Percentiles rank a stretch among this genome's conserved stretches.
Evolutionary conservation across 2,329 filamentous ascomycete species (phyloP).

Genomic region (Fusarium torulosum): DNA sequence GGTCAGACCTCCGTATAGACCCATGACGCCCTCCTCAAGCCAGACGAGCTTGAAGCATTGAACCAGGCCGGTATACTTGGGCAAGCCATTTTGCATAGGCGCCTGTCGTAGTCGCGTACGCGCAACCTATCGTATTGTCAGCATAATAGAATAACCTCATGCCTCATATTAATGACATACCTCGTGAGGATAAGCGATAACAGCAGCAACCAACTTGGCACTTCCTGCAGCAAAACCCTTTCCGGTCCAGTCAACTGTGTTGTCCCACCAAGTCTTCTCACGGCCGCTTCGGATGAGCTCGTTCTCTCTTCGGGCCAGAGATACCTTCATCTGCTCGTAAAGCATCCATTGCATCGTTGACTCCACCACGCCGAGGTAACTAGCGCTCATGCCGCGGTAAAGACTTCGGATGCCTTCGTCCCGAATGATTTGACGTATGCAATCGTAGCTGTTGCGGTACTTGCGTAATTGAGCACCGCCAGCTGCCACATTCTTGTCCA

Average conservation of each 20-base stretch:
- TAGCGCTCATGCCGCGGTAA: conserved; percentile 91
- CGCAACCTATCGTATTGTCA: conserved; percentile 68
- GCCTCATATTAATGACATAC: conserved; percentile 58
- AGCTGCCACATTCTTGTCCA: conserved; percentile 85
- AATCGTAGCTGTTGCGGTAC: conserved; percentile 91
- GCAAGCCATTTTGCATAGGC: conserved; percentile 75
- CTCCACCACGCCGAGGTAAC: conserved; percentile 91
- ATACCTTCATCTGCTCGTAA: conserved; percentile 90
- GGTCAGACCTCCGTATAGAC: conserved; percentile 90
- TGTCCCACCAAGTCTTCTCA: conserved; percentile 77
- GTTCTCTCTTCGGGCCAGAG: conserved; percentile 74
- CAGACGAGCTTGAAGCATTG: conserved; percentile 91
- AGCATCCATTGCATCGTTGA: conserved; percentile 93
- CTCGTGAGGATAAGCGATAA: conserved; percentile 93
- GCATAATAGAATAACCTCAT: not conserved
- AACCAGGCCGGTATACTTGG: conserved; percentile 88
- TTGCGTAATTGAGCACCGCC: conserved; percentile 69
- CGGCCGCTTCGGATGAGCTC: conserved; percentile 69
- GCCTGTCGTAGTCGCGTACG: conserved; percentile 88
- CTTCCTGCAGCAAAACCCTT: conserved; percentile 83
- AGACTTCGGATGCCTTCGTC: conserved; percentile 85
- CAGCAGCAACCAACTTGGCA: conserved; percentile 86
- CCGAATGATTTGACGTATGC: conserved; percentile 82
- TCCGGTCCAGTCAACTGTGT: conserved; percentile 81
- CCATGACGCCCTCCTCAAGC: conserved; percentile 87